Percentiles rank a stretch among this genome's conserved stretches.
phyloP scores from a whole-genome alignment of 164 flowering plant species.

The Sedum album region DNA sequence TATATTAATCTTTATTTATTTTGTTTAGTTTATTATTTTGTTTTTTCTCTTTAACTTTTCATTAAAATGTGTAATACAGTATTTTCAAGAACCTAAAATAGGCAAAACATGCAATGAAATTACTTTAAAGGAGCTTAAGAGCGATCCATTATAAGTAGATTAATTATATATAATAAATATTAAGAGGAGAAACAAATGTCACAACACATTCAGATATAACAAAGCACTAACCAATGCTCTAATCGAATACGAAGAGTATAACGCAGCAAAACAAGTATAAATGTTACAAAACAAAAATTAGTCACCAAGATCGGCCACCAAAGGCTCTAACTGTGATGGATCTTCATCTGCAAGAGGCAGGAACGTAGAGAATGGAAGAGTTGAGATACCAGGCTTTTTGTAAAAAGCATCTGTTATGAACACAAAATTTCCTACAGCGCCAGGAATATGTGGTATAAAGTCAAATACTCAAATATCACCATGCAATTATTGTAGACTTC shows the following conservation, averaged over 20 bases:
- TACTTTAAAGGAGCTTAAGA: too few relatives aligned
- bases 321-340: constrained; percentile 40
- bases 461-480: neutral
- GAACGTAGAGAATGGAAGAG: constrained; percentile 86
- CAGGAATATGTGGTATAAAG: constrained; percentile 65
- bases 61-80: too few relatives aligned
- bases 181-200: neutral
- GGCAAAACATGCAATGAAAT: too few relatives aligned
- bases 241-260: too few relatives aligned
- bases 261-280: neutral
- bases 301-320: constrained; percentile 90
- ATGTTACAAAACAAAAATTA: constrained; percentile 12
- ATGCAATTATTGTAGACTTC: neutral
- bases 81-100: too few relatives aligned
- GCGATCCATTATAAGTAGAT: too few relatives aligned
- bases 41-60: too few relatives aligned
- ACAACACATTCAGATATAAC: neutral
- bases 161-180: neutral
- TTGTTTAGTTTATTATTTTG: too few relatives aligned
- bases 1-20: too few relatives aligned
- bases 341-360: constrained; percentile 62
- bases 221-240: neutral
- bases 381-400: constrained; percentile 63
- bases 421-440: constrained; percentile 87
- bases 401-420: constrained; percentile 74